Base-by-base conservation (phyloP, 441 rosid species). In the Metrosideros polymorpha region DNA sequence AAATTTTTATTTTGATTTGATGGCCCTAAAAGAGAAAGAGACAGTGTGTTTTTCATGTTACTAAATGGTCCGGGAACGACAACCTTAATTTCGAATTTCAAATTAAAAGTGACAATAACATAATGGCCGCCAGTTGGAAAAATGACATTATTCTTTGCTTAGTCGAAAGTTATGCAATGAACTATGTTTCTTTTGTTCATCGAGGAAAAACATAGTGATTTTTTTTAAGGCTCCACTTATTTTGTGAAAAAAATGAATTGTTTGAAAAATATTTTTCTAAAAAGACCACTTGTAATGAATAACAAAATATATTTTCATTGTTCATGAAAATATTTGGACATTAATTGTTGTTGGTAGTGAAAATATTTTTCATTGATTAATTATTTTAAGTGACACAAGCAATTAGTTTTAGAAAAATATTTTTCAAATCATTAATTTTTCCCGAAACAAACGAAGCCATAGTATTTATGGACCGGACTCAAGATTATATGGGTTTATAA, bases 401-500 rank as follows among this genome's bases (percentile, higher is more conserved):
- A 0, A 17, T 32, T 4, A 32, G 8, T 63, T 63, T 63, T 1
- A 4, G 1, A 13, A 32, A 63, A 0, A 0, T 22, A 22, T 39
- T 5, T 71, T 10, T 24, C 0, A 71, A 71, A 71, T 71, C 0
- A 0, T 0, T 59, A 0, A 59, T 59, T 59, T 29, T 29, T 3
- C 1, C 3, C 0, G 0, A 59, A 29, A 29, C 1, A 59, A 15
- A 59, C 0, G 1, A 3, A 4, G 2, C 12, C 32, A 29, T 59
- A 29, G 15, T 1, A 2, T 59, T 29, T 3, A 22, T 59, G 39
- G 22, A 29, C 0, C 15, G 1, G 10, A 59, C 71, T 59, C 10
- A 2, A 59, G 71, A 59, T 29, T 59, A 29, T 59, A 29, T 59
- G 18, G 2, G 71, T 18, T 29, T 59, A 13, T 12, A 56, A 56